Evolutionary conservation across 202 grass and related monocot species (phyloP), one percentile per base, ranked within the genome.

Genomic region (Dendrocalamus latiflorus): DNA sequence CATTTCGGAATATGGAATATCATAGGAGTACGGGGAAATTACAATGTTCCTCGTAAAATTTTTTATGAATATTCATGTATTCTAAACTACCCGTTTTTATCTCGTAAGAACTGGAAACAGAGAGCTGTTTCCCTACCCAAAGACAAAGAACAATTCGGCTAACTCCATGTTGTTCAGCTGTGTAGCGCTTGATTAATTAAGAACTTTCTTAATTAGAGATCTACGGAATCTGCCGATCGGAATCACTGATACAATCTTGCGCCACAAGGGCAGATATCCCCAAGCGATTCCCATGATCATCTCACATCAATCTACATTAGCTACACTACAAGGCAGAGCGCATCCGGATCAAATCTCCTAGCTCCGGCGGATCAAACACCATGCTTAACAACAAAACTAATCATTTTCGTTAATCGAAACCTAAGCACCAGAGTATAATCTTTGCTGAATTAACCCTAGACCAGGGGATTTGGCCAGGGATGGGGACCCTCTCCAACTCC

Each of bases 291-390:
- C 18, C 44, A 53, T 7, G 34, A 70, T 77, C 55, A 62, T 24
- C 42, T 59, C 24, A 28, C 70, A 38, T 47, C 43, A 65, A 34
- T 81, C 24, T 62, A 28, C 70, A 33, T 15, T 75, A 69, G 71
- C 78, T 69, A 70, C 54, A 76, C 6, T 54, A 76, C 54, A 87
- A 70, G 13, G 13, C 10, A 42, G 51, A 49, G 16, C 50, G 77
- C 41, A 81, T 68, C 62, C 21, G 67, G 47, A 86, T 72, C 68
- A 64, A 80, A 86, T 85, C 83, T 68, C 39, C 34, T 51, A 63
- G 71, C 78, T 17, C 15, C 72, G 54, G 64, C 17, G 34, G 59
- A 74, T 80, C 76, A 71, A 65, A 24, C 24, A 65, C 24, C 9
- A 54, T 41, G 18, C 74, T 47, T 62, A 26, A 6, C 47, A 55